Base-by-base conservation (phyloP, 306 rosid genomes). In the Sindora glabra region DNA sequence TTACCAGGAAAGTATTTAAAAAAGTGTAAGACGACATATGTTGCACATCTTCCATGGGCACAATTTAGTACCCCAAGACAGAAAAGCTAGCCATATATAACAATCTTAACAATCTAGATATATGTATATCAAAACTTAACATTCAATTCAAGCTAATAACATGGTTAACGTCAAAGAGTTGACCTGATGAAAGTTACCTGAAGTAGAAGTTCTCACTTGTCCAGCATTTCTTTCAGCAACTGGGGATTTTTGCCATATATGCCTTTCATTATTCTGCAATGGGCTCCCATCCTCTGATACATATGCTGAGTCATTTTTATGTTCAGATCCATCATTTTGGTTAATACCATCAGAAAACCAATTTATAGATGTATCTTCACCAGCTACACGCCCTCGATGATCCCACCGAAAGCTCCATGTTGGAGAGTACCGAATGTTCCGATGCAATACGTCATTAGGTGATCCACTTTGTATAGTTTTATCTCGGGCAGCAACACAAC, bases 401-500 rank as follows among this genome's bases (percentile, higher is more conserved):
- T 76, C 81, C 81, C 81, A 76, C 37, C 74, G 63, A 41, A 76
- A 76, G 77, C 73, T 76, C 77, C 77, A 76, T 19, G 81, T 66
- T 0, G 81, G 81, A 30, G 81, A 76, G 54, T 44, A 56, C 4
- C 71, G 71, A 61, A 26, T 63, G 44, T 71, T 76, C 38, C 71
- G 56, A 48, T 66, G 74, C 42, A 58, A 34, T 48, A 12, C 16
- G 48, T 76, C 81, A 61, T 47, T 27, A 36, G 63, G 22, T 34
- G 74, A 47, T 48, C 77, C 59, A 48, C 74, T 61, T 61, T 48
- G 81, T 61, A 61, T 42, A 46, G 67, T 54, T 70, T 54, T 71
- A 42, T 76, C 81, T 61, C 55, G 61, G 53, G 67, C 17, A 48
- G 81, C 74, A 66, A 76, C 77, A 48, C 81, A 76, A 61, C 81